Conservation (phyloP, 352 stramenopile species). For the Peronospora destructor region DNA sequence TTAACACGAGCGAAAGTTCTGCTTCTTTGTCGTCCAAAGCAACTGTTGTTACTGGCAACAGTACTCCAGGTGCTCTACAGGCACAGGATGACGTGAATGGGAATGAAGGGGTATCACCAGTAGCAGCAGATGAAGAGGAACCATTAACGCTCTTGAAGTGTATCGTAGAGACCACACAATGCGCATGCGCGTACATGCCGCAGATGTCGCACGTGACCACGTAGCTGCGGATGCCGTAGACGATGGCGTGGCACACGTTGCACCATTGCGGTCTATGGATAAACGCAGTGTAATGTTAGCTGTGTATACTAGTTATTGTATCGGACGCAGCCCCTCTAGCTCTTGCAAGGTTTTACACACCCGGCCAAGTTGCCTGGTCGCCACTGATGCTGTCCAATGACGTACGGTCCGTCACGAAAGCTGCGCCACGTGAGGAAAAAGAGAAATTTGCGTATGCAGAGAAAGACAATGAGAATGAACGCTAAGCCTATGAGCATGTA, state of each 20-base stretch:
- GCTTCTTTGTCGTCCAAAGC: slow-evolving; percentile 15
- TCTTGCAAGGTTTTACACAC: slow-evolving; percentile 17
- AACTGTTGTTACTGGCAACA: slow-evolving; percentile 10
- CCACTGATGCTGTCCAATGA: slow-evolving; percentile 68
- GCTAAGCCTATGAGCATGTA: slow-evolving; percentile 46
- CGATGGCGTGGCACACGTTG: slow-evolving; percentile 71
- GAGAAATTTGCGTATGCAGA: slow-evolving; percentile 60
- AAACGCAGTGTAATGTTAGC: slow-evolving; percentile 4
- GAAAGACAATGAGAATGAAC: slow-evolving; percentile 41
- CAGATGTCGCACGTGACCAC: slow-evolving; percentile 82
- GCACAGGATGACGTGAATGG: slow-evolving; percentile 7
- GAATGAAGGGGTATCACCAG: neutral
- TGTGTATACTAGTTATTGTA: neutral
- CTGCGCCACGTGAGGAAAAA: slow-evolving; percentile 79
- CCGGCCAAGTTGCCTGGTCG: slow-evolving; percentile 63
- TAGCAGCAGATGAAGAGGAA: neutral
- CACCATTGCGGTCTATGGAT: slow-evolving; percentile 61
- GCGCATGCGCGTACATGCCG: slow-evolving; percentile 74
- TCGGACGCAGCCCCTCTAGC: no score
- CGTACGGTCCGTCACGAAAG: slow-evolving; percentile 72
- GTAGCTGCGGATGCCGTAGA: slow-evolving; percentile 82
- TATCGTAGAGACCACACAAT: slow-evolving; percentile 55
- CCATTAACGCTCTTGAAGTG: slow-evolving; percentile 30
- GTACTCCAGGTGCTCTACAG: slow-evolving; percentile 22
- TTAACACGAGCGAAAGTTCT: slow-evolving; percentile 2